phyloP scores from a whole-genome alignment of 441 rosid genomes.

The Populus trichocarpa region DNA sequence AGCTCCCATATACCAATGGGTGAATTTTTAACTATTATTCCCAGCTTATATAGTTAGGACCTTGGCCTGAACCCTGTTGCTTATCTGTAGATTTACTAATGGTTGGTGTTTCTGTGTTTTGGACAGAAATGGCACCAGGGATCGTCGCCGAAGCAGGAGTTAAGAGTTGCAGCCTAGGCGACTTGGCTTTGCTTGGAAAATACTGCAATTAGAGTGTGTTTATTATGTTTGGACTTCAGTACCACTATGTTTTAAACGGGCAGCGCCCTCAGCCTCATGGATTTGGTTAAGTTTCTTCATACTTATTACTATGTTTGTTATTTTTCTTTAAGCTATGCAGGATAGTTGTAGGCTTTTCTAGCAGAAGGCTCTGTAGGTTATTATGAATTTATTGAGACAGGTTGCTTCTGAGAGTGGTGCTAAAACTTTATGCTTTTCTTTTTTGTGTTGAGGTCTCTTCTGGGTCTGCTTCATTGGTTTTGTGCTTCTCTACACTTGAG shows the following conservation, averaged over 20 bases:
- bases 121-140: slow-evolving; percentile 78
- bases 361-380: slow-evolving; percentile 20
- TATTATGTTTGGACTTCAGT: slow-evolving; percentile 60
- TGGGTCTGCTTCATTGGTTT: slow-evolving; percentile 80
- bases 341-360: slow-evolving; percentile 5
- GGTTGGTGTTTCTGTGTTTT: slow-evolving; percentile 12
- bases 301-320: slow-evolving; percentile 42
- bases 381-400: slow-evolving; percentile 36
- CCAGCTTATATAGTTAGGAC: not conserved
- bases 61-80: not conserved
- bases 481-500: slow-evolving; percentile 19
- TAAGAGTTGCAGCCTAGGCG: slow-evolving; percentile 31
- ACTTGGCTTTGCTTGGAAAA: slow-evolving; percentile 23
- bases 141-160: slow-evolving; percentile 92
- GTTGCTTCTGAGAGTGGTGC: slow-evolving; percentile 34
- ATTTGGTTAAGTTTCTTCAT: slow-evolving; percentile 69
- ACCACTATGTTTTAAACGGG: slow-evolving; percentile 58
- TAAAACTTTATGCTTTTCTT: slow-evolving; percentile 56
- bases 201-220: slow-evolving; percentile 44
- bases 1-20: slow-evolving; percentile 45
- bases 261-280: slow-evolving; percentile 58
- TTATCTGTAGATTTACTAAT: not conserved
- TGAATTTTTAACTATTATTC: slow-evolving; percentile 17
- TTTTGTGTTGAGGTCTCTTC: slow-evolving; percentile 84
- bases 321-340: slow-evolving; percentile 34